phyloP scores from a whole-genome alignment of 345 rosid genomes.

The Reutealis trisperma region DNA sequence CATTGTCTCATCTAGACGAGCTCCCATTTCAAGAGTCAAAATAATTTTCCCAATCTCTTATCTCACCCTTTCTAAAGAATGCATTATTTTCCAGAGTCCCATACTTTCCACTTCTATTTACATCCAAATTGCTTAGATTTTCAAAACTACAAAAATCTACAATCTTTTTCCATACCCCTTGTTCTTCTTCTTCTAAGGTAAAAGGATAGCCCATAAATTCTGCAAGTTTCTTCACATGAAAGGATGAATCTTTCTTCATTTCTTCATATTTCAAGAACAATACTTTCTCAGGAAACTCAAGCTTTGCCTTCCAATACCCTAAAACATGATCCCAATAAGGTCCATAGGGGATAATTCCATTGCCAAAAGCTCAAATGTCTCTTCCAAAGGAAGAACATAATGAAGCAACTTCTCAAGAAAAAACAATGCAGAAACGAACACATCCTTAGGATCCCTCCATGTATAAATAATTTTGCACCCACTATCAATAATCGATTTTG shows the following conservation, averaged over 20 bases:
- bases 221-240: not conserved
- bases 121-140: slow-evolving; percentile 5
- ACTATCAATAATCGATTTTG: not conserved
- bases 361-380: not conserved
- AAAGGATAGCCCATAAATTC: slow-evolving; percentile 2
- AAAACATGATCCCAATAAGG: not conserved
- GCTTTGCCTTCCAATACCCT: slow-evolving; percentile 1
- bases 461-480: not conserved
- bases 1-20: not conserved
- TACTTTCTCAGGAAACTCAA: not conserved
- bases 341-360: not conserved
- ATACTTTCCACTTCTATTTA: not conserved
- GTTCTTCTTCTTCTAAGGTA: not conserved
- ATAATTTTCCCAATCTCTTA: not conserved
- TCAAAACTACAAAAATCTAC: not conserved
- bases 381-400: not conserved
- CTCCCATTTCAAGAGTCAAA: not conserved
- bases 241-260: not conserved
- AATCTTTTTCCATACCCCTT: not conserved
- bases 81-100: not conserved
- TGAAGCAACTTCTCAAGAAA: not conserved
- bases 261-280: not conserved
- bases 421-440: not conserved
- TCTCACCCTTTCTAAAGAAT: not conserved
- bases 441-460: not conserved